Conservation (phyloP, 1,284 basidiomycete species). For the Sanguinoderma infundibulare region DNA sequence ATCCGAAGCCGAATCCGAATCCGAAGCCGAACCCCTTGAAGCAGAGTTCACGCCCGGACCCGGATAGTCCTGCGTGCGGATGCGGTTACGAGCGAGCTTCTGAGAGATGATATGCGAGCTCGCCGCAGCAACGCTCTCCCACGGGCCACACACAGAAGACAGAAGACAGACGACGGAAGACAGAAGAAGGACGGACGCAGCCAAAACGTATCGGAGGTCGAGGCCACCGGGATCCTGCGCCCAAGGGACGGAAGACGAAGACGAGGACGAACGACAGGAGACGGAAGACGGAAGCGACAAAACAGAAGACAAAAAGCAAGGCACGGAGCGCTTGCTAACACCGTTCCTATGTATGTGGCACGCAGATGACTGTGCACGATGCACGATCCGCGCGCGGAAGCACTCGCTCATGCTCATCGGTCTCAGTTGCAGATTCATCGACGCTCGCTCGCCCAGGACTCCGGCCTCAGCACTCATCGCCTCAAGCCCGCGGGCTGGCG, state of each 20-base stretch:
- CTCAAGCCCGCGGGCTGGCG: no score
- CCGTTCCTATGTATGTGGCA: not conserved
- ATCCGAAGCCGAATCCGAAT: no score
- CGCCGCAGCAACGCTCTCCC: not conserved
- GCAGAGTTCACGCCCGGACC: not conserved
- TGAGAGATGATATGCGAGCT: not conserved
- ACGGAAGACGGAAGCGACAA: not conserved
- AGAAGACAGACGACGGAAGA: not conserved
- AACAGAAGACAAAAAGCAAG: not conserved
- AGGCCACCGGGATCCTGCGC: no score
- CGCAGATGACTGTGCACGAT: no score
- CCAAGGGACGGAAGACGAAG: no score
- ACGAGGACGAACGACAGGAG: not conserved
- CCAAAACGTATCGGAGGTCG: no score
- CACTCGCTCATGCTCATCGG: not conserved
- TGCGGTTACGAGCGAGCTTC: not conserved
- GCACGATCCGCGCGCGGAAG: not conserved
- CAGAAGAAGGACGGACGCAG: no score
- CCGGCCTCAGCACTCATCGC: not conserved
- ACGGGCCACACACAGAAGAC: not conserved
- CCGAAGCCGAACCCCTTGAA: no score
- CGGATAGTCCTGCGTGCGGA: not conserved
- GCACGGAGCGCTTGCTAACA: not conserved
- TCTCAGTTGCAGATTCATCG: not conserved
- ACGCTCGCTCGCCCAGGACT: not conserved